Base-by-base conservation (phyloP, 2,329 filamentous ascomycete genomes). In the Hypoxylon sp. region DNA sequence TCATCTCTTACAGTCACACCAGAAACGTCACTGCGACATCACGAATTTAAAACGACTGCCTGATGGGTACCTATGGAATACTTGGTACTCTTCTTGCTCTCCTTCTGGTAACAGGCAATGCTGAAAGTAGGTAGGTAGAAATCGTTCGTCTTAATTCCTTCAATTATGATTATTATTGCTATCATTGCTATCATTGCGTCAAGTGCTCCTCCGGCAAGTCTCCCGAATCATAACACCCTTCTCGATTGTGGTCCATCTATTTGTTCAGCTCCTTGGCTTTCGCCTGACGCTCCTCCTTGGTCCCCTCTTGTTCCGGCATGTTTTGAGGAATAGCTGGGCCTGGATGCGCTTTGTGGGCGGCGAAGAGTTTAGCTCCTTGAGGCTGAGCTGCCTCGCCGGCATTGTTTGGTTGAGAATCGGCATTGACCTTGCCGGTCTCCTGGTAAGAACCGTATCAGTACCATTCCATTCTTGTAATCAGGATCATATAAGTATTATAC, bases 191-290 rank as follows among this genome's bases (percentile, higher is more conserved):
- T 58, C 27, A 30, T 49, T 55, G 46, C 47, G 48, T 29, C 11
- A 30, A 23, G 27, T 40, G 35, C 43, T 42, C 30, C 31, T 43
- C 36, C 2, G 20, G 12, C 19, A 20, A 36, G 20, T 42, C 36
- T 46, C 29, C 37, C 40, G 29, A 37, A 42, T 43, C 37, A 46
- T 50, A 17, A n/a, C 27, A 31, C 36, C 48, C n/a, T 38, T 5
- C 21, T 25, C 9, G 21, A 6, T 31, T 38, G 43, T 35, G 13
- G 26, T 47, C 29, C 4, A 8, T 52, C 48, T 70, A 73, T 66
- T 87, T 83, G 76, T 90, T 90, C 69, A 90, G 63, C 64, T 82
- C 82, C 67, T 84, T 75, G 54, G 83, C 84, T 69, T 82, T 85
- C 8, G 80, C 83, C 64, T 79, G 75, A 44, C 87, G 80, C 64